These are phyloP conservation scores for Ganoderma boninense DNA, from an alignment of 1,284 basidiomycete genomes.

Conservation along the genomic window DNA sequence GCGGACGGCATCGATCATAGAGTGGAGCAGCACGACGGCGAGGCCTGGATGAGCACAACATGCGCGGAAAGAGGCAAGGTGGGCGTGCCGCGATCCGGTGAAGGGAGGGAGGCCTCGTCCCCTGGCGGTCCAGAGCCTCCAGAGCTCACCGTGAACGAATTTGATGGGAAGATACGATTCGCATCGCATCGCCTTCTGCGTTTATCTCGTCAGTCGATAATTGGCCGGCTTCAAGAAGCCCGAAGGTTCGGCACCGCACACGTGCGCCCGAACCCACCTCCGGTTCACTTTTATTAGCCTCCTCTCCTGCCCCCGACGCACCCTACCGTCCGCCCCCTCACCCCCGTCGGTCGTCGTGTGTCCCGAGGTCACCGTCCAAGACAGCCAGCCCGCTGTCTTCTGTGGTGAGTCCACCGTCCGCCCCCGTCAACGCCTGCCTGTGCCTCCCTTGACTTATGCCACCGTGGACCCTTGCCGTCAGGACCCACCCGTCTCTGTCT, in stretches of 20 bases:
- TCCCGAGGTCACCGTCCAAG: slow-evolving; percentile 28
- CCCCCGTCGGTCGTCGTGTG: slow-evolving; percentile 24
- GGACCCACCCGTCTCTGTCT: slow-evolving; percentile 24
- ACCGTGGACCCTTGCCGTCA: slow-evolving; percentile 3
- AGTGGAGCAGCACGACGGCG: neutral
- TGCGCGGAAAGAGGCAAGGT: neutral
- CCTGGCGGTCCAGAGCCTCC: neutral
- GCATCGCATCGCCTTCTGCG: neutral
- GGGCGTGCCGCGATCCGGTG: neutral
- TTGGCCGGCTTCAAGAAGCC: neutral
- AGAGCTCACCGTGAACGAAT: too few relatives aligned
- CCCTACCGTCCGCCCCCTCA: slow-evolving; percentile 20
- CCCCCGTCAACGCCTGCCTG: too few relatives aligned
- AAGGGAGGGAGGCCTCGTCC: neutral
- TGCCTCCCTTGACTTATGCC: slow-evolving; percentile 5
- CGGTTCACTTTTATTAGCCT: slow-evolving; percentile 22
- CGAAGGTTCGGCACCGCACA: slow-evolving; percentile 14
- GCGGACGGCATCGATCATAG: neutral
- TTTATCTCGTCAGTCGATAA: neutral
- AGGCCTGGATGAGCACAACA: neutral
- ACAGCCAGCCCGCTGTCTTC: slow-evolving; percentile 23
- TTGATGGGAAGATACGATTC: neutral
- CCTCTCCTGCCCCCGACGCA: slow-evolving; percentile 21
- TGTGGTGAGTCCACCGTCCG: slow-evolving; percentile 14
- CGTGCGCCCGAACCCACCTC: slow-evolving; percentile 27